These are phyloP conservation scores for Carex scoparia DNA, from an alignment of 176 grass and related monocot species.

Conservation along the genomic window DNA sequence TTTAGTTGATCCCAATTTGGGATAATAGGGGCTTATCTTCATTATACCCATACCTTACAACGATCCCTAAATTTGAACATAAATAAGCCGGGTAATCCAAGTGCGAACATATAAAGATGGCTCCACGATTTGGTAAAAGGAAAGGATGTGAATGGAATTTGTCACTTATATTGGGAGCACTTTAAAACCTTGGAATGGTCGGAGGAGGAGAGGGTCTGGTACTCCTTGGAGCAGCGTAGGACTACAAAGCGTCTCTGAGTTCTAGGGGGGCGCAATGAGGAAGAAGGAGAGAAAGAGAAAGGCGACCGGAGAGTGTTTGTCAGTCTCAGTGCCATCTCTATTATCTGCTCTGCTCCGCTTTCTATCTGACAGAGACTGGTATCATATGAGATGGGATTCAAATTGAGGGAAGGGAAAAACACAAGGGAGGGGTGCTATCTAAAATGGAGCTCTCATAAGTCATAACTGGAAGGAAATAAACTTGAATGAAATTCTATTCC, in stretches of 20 bases:
- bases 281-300: neutral
- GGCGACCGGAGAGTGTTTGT: constrained; percentile 11
- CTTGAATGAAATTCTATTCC: neutral
- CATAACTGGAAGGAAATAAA: neutral
- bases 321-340: neutral
- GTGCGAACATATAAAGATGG: neutral
- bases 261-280: neutral
- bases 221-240: constrained; percentile 14
- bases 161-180: neutral
- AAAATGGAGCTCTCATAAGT: neutral
- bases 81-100: neutral
- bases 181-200: constrained; percentile 8
- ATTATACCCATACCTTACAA: neutral
- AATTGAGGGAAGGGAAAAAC: neutral
- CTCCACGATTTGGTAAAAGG: neutral
- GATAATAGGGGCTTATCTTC: neutral
- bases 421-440: neutral
- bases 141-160: neutral
- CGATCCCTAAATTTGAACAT: neutral
- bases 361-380: neutral
- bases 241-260: neutral
- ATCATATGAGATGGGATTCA: neutral
- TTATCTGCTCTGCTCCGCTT: neutral
- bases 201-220: constrained; percentile 17
- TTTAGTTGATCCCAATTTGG: neutral